Conservation (phyloP, 1,284 basidiomycete species). For the Ceratobasidium sp. region DNA sequence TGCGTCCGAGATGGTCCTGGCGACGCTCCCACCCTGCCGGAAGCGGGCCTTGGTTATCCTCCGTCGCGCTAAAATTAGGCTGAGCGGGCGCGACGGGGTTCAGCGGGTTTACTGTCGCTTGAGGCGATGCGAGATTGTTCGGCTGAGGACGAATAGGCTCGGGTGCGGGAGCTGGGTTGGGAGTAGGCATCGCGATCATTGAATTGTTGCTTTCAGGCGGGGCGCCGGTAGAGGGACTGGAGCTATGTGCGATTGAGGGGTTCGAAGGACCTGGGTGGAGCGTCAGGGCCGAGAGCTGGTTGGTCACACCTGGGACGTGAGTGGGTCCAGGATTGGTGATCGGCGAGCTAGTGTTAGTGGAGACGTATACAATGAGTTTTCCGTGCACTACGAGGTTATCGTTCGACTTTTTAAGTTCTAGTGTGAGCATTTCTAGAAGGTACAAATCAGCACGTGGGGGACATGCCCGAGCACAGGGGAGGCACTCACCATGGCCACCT, state of each 20-base stretch:
- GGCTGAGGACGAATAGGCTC: conserved; percentile 41
- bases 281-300: conserved; percentile 55
- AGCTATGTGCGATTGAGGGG: conserved; percentile 63
- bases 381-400: conserved; percentile 90
- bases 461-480: conserved; percentile 1
- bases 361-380: conserved; percentile 85
- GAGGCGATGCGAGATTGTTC: conserved; percentile 52
- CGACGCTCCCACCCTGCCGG: conserved; percentile 95
- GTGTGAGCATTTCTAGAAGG: conserved; percentile 77
- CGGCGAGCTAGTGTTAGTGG: conserved; percentile 83
- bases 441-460: conserved; percentile 13
- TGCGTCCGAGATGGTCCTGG: conserved; percentile 86
- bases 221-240: conserved; percentile 50
- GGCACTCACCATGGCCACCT: conserved; percentile 84
- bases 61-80: conserved; percentile 87
- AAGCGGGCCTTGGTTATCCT: conserved; percentile 81
- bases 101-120: conserved; percentile 53
- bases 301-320: conserved; percentile 63
- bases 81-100: conserved; percentile 52
- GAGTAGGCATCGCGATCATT: conserved; percentile 57
- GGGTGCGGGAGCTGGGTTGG: conserved; percentile 50
- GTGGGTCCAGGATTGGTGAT: conserved; percentile 78
- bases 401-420: conserved; percentile 87
- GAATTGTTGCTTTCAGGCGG: conserved; percentile 47
- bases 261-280: conserved; percentile 63